Evolutionary conservation across 1,284 basidiomycete genomes (phyloP), one percentile per base, ranked within the genome.

Genomic region (Ustilago tritici): DNA sequence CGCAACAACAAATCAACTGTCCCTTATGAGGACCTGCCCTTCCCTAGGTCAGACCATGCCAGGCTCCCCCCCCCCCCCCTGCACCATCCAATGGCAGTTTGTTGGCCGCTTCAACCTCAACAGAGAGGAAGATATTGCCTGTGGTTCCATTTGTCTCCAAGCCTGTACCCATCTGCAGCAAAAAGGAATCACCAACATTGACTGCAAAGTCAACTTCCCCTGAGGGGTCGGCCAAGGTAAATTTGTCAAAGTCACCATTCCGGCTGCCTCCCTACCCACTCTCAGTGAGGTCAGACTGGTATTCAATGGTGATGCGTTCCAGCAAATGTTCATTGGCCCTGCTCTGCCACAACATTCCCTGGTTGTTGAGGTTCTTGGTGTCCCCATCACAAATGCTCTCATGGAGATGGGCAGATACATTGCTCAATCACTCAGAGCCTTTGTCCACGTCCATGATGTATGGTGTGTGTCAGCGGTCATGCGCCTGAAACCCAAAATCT

Each of bases 51-150:
- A 6, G 56, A 57, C 31, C 32, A 31, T 46, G 56, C 56, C 38
- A 19, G 35, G 41, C 40, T 57, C 28, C 41, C 56, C 10, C 56
- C 56, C 10, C 19, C 23, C 23, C 1, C 23, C 23, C 1, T 47
- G 56, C 41, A 57, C 56, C 4, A 31, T 57, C 5, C 56, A 41
- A 3, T 57, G 56, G 56, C 56, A 43, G 12, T 57, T 57, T 14
- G 40, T 41, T 12, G 40, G 40, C 5, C 8, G 40, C 1, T 41
- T 41, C 40, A 41, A 14, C 9, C 40, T 41, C 12, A 41, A 41
- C 40, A 41, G 40, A 14, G 40, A 41, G 12, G 40, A 41, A 14
- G 10, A 41, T 0, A 41, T 41, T 3, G 7, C 40, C 40, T 3
- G 8, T 12, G 40, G 40, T 15, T 41, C 40, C 12, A 12, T 41